Conservation (phyloP, 1,139 yeast species). For the Hemisphaericaspora xylofermentans region DNA sequence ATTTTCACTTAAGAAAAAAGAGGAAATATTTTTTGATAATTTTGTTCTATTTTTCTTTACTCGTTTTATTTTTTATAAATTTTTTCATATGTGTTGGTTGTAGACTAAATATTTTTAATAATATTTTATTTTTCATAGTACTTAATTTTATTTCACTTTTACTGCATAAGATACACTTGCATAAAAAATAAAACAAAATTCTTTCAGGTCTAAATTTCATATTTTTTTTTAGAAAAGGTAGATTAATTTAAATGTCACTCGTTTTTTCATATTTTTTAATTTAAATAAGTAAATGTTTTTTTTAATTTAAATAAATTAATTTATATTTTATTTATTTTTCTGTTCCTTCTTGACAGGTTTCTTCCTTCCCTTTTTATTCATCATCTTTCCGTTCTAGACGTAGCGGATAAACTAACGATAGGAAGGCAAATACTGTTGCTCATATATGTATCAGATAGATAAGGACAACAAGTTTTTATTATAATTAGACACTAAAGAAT, state of each 20-base stretch:
- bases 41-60: not conserved
- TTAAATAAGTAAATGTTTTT: not conserved
- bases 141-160: not conserved
- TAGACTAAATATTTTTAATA: too few relatives aligned
- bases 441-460: too few relatives aligned
- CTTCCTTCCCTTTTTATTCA: constrained; percentile 1
- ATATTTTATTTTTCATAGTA: not conserved
- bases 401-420: too few relatives aligned
- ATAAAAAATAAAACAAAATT: not conserved
- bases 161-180: not conserved
- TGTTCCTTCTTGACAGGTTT: constrained; percentile 1
- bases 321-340: not conserved
- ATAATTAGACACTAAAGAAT: too few relatives aligned
- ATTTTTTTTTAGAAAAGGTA: not conserved
- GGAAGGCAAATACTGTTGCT: too few relatives aligned
- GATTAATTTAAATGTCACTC: constrained; percentile 1
- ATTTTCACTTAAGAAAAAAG: too few relatives aligned
- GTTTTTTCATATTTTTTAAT: not conserved
- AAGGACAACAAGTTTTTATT: too few relatives aligned
- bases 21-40: not conserved
- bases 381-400: not conserved
- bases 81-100: too few relatives aligned
- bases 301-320: not conserved
- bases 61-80: not conserved
- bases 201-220: constrained; percentile 1